Evolutionary conservation across 1,284 basidiomycete species (phyloP), one percentile per base, ranked within the genome.

Genomic region (Ceratobasidium sp.): DNA sequence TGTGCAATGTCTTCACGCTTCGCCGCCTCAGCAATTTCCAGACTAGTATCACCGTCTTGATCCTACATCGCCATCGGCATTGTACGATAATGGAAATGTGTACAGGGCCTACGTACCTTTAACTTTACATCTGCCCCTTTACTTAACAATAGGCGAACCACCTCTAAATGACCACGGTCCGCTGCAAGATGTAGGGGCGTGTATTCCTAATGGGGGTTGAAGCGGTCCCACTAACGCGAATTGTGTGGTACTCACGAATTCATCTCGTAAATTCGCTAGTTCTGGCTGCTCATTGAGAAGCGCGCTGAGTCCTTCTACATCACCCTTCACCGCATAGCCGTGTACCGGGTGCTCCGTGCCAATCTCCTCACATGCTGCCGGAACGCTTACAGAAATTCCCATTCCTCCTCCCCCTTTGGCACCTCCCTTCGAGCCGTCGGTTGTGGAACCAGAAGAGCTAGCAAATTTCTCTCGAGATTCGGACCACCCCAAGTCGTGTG

Each of bases 101-200:
- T 38, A 68, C 27, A 40, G 12, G 17, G 17, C 42, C 40, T 53
- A 50, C 74, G 57, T 69, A 91, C 91, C 82, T 87, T 86, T n/a
- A 90, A 77, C 27, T 76, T 77, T 49, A 75, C 76, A 75, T 93
- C 85, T 3, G 89, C 93, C 0, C 92, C 92, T 47, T 81, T 81
- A 10, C 79, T 74, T n/a, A 95, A 76, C 31, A 96, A 78, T 2
- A 87, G 68, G 72, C 83, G 78, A 2, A 91, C 90, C 0, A 85
- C 79, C 0, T 81, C 79, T 3, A 80, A 64, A 73, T 87, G 84
- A 0, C 93, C 94, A 76, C 94, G 82, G 76, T 96, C 94, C 20
- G 87, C 86, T 0, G 94, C 93, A 0, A 96, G 82, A 75, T 96
- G 94, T 27, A 96, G 77, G 13, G 93, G 84, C 0, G 93, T 91